Percentiles rank a stretch among this genome's conserved stretches.
phyloP scores from a whole-genome alignment of 169 alveolate species.

The Plasmodium adleri region DNA sequence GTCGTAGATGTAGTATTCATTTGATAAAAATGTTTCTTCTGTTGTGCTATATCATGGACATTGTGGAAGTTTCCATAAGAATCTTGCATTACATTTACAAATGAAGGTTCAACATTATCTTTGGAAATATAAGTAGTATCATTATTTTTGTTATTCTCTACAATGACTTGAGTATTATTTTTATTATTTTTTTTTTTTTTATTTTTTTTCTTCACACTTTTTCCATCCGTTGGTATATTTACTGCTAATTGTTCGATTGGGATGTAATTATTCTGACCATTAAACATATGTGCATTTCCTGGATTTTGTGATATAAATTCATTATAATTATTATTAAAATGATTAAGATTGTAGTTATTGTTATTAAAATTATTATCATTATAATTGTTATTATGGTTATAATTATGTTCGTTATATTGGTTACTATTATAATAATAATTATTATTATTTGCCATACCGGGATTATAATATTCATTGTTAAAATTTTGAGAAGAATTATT shows the following conservation, averaged over 20 bases:
- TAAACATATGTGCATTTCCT: constrained; percentile 19
- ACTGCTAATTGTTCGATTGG: constrained; percentile 7
- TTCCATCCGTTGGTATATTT: background rate
- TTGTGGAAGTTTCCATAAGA: constrained; percentile 13
- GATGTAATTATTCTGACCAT: constrained; percentile 1
- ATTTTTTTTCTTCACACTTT: constrained; percentile 15
- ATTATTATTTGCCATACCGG: too few relatives aligned
- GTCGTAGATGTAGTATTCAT: constrained; percentile 4
- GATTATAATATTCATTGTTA: too few relatives aligned
- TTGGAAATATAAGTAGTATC: constrained; percentile 24
- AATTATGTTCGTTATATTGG: background rate
- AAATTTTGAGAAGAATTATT: too few relatives aligned
- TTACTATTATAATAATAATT: too few relatives aligned
- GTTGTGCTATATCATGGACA: constrained; percentile 11
- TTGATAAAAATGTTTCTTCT: constrained; percentile 13
- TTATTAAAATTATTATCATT: constrained; percentile 8
- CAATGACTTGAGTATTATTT: background rate
- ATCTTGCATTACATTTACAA: constrained; percentile 33
- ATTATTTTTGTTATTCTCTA: background rate
- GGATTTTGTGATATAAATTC: background rate
- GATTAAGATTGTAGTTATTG: background rate
- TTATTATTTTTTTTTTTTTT: constrained; percentile 37
- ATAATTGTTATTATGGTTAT: constrained; percentile 16
- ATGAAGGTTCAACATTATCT: constrained; percentile 12
- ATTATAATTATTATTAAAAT: background rate